Conservation (phyloP, 1,139 yeast genomes). For the Ogataea hybrid region DNA sequence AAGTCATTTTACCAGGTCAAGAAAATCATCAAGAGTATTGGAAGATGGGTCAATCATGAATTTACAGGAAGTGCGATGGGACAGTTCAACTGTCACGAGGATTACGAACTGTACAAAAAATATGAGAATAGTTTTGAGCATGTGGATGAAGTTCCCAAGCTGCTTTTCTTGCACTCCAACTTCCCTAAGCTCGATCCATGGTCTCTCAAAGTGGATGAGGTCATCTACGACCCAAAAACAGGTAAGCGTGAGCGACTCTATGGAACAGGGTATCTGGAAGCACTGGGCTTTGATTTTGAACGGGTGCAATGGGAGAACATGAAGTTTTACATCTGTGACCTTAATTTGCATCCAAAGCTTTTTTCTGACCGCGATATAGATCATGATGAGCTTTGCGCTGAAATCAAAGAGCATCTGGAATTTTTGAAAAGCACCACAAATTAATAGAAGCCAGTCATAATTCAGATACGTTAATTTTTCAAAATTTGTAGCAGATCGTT, state of each 20-base stretch:
- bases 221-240: slow-evolving; percentile 14
- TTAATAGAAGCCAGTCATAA: background rate
- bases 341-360: slow-evolving; percentile 43
- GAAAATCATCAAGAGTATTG: slow-evolving; percentile 31
- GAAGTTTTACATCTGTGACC: slow-evolving; percentile 56
- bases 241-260: slow-evolving; percentile 25
- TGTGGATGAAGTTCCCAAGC: slow-evolving; percentile 21
- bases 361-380: slow-evolving; percentile 42
- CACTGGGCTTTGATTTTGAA: slow-evolving; percentile 60
- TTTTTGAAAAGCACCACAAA: slow-evolving; percentile 37
- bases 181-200: slow-evolving; percentile 32
- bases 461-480: background rate
- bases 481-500: slow-evolving; percentile 14
- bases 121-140: slow-evolving; percentile 18
- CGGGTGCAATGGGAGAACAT: slow-evolving; percentile 58
- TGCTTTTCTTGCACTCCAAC: slow-evolving; percentile 28
- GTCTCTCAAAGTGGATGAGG: slow-evolving; percentile 20
- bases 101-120: slow-evolving; percentile 36
- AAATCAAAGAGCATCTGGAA: slow-evolving; percentile 44
- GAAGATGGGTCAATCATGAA: slow-evolving; percentile 34
- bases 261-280: slow-evolving; percentile 45
- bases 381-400: slow-evolving; percentile 45
- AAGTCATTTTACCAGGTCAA: slow-evolving; percentile 70
- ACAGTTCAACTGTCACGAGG: slow-evolving; percentile 66
- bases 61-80: slow-evolving; percentile 63